Evolutionary conservation across 2,329 filamentous ascomycete genomes (phyloP).

Genomic region (Alternaria metachromatica): DNA sequence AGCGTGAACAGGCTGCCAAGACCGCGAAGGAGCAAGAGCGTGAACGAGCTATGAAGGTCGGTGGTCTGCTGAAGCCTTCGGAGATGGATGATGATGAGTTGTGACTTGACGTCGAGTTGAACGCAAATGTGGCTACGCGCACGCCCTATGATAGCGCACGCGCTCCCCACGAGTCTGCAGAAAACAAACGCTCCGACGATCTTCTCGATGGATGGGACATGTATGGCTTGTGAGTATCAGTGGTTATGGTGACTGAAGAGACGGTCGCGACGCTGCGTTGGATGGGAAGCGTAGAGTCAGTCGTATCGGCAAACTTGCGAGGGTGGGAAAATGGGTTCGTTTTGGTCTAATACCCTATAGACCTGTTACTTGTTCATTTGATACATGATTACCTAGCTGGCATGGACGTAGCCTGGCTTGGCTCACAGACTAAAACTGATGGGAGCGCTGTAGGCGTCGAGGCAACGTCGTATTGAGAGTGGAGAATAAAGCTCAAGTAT

Average conservation of each 20-base stretch:
- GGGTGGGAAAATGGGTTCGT: constrained; percentile 18
- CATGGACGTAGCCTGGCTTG: constrained; percentile 32
- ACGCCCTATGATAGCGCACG: constrained; percentile 43
- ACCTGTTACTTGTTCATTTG: constrained; percentile 29
- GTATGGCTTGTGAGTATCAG: constrained; percentile 59
- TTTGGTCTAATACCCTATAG: constrained; percentile 35
- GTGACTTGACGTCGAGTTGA: constrained; percentile 70
- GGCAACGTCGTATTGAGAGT: constrained; percentile 30
- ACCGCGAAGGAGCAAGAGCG: constrained; percentile 88
- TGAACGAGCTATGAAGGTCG: constrained; percentile 91
- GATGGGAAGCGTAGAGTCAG: constrained; percentile 17
- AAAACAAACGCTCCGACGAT: constrained; percentile 26
- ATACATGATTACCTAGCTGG: constrained; percentile 30
- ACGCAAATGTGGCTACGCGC: constrained; percentile 43
- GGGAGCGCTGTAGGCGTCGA: constrained; percentile 29
- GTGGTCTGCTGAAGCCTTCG: constrained; percentile 94
- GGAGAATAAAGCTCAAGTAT: constrained; percentile 31
- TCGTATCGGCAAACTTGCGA: constrained; percentile 18
- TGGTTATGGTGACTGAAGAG: constrained; percentile 15
- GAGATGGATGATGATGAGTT: constrained; percentile 84
- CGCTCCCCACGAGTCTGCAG: constrained; percentile 16
- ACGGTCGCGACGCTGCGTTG: constrained; percentile 11
- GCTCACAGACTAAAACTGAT: constrained; percentile 37
- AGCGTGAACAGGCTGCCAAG: constrained; percentile 89
- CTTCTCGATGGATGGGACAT: constrained; percentile 69